These are phyloP conservation scores for Hymenoscyphus occultus DNA, from an alignment of 2,329 filamentous ascomycete species.

Conservation along the genomic window DNA sequence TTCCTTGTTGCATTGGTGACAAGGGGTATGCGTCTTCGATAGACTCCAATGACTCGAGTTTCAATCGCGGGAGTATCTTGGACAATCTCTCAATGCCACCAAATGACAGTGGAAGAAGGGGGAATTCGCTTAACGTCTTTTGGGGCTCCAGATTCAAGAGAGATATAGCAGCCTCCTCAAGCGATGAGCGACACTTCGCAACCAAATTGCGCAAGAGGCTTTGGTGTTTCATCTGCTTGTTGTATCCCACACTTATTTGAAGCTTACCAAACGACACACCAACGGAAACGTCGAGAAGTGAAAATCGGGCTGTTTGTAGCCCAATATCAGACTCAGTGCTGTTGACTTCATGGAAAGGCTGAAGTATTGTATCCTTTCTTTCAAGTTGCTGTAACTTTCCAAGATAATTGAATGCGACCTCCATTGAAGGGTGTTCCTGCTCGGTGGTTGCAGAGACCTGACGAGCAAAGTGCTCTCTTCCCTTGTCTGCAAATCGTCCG, in stretches of 20 bases:
- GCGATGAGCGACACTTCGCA: conserved; percentile 3
- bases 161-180: conserved; percentile 8
- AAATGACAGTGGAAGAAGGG: conserved; percentile 17
- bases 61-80: conserved; percentile 10
- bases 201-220: conserved; percentile 12
- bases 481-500: conserved; percentile 37
- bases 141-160: conserved; percentile 4
- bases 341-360: not conserved
- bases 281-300: conserved; percentile 19
- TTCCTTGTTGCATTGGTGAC: conserved; percentile 25
- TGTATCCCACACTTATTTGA: conserved; percentile 16
- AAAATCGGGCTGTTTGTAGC: conserved; percentile 36
- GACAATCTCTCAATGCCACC: conserved; percentile 11
- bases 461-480: conserved; percentile 40
- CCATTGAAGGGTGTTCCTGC: conserved; percentile 34
- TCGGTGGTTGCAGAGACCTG: conserved; percentile 36
- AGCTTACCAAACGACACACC: conserved; percentile 12
- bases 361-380: conserved; percentile 36
- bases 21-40: conserved; percentile 23
- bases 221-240: conserved; percentile 16
- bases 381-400: conserved; percentile 47
- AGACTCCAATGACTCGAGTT: conserved; percentile 12
- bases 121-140: conserved; percentile 20
- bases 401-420: conserved; percentile 50
- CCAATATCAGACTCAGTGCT: conserved; percentile 12